Base-by-base conservation (phyloP, 805 yeast genomes). In the Debaryomyces castellii region DNA sequence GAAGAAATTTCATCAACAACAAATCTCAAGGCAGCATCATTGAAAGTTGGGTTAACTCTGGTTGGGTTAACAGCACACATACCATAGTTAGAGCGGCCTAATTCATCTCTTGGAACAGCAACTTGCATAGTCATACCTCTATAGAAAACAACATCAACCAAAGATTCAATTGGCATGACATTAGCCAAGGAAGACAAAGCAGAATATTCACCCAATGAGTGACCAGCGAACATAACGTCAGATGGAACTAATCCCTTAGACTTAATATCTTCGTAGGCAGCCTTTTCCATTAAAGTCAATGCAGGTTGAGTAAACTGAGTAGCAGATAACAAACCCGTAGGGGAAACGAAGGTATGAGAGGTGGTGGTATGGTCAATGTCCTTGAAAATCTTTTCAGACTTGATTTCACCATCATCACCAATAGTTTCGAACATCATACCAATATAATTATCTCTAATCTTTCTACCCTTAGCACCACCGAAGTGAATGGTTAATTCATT, bases 51-150 rank as follows among this genome's bases (percentile, higher is more conserved):
- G 46, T 87, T 82, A 51, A 94, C 86, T 73, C 99, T 85, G 51
- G 95, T 80, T 62, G 99, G 99, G 76, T 95, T 94, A 48, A 92
- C 91, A 44, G 99, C 99, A 76, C 89, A 82, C 99, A 94, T 94
- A 78, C 98, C 98, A 64, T 94, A 94, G 78, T 94, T 94, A 48
- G 99, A 94, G 74, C 98, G 87, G 41, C 99, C 99, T 42, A 72
- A 66, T 45, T 83, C 81, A 71, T 94, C 99, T 76, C 99, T 87
- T 66, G 98, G 98, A 55, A 94, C 99, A 40, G 99, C 99, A 54
- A 94, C 99, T 77, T 94, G 99, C 99, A 94, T 94, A 41, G 99
- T 95, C 98, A 94, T 94, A 81, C 99, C 99, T 78, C 99, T 86
- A 81, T 94, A 95, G 81, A 94, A 94, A 44, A 92, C 98, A 68